These are phyloP conservation scores for Phytophthora boehmeriae DNA, from an alignment of 352 stramenopile species.

Conservation along the genomic window DNA sequence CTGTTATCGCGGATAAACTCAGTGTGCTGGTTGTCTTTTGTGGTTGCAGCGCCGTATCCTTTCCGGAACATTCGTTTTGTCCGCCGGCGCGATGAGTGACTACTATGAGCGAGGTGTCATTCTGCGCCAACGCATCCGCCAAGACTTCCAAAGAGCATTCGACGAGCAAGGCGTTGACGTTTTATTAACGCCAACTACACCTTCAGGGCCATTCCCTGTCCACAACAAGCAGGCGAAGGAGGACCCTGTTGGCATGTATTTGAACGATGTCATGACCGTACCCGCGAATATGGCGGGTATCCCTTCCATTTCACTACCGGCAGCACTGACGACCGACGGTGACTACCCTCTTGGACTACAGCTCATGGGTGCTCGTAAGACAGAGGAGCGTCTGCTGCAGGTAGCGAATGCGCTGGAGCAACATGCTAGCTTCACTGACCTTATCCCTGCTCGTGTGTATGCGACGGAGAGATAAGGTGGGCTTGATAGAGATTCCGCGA, in stretches of 20 bases:
- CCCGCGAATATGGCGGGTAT: conserved; percentile 89
- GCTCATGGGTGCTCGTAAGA: conserved; percentile 71
- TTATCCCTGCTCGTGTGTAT: conserved; percentile 65
- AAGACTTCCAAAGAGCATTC: conserved; percentile 75
- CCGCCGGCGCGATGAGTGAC: conserved; percentile 81
- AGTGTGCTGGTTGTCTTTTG: neutral
- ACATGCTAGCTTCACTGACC: conserved; percentile 46
- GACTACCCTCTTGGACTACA: conserved; percentile 79
- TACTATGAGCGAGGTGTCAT: conserved; percentile 91
- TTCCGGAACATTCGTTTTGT: conserved; percentile 92
- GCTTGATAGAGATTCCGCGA: conserved; percentile 15
- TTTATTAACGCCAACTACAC: conserved; percentile 87
- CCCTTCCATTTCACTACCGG: conserved; percentile 83
- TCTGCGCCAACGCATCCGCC: conserved; percentile 75
- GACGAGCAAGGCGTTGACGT: conserved; percentile 73
- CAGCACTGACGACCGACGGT: conserved; percentile 57
- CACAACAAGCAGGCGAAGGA: conserved; percentile 58
- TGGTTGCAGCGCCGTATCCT: conserved; percentile 80
- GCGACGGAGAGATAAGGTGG: conserved; percentile 29
- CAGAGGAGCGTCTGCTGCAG: conserved; percentile 65
- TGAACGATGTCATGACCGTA: conserved; percentile 94
- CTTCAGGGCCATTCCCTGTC: conserved; percentile 77
- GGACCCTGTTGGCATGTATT: conserved; percentile 86
- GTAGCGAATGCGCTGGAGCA: conserved; percentile 73
- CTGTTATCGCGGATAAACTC: neutral